These are phyloP conservation scores for Ceratobasidium sp. DNA, from an alignment of 1,284 basidiomycete species.

Conservation along the genomic window DNA sequence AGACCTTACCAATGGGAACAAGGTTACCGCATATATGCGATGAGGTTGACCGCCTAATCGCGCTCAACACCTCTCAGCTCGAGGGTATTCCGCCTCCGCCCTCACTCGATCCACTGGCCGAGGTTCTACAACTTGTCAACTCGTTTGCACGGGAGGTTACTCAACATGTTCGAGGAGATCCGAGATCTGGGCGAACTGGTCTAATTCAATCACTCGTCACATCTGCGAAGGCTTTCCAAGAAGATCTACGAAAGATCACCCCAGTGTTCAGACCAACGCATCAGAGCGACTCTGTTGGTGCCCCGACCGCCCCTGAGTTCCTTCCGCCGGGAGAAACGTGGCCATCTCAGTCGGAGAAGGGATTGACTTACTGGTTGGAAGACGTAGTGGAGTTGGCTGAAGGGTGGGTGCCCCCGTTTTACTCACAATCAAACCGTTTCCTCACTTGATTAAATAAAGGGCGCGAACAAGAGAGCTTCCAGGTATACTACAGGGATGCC, in stretches of 20 bases:
- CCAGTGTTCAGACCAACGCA: slow-evolving; percentile 14
- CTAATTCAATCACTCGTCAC: slow-evolving; percentile 18
- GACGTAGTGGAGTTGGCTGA: slow-evolving; percentile 29
- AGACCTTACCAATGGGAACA: not conserved
- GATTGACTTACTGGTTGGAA: slow-evolving; percentile 23
- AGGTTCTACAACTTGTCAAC: slow-evolving; percentile 23
- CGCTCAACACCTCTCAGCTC: slow-evolving; percentile 10
- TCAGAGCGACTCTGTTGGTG: not conserved
- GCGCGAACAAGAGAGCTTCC: slow-evolving; percentile 31
- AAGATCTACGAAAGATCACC: slow-evolving; percentile 22
- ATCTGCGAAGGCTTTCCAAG: slow-evolving; percentile 29
- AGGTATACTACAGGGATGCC: not conserved
- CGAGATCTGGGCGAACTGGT: slow-evolving; percentile 17
- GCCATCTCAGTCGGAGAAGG: slow-evolving; percentile 17
- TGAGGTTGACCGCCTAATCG: slow-evolving; percentile 28
- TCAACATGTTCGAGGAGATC: slow-evolving; percentile 12
- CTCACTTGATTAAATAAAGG: not conserved
- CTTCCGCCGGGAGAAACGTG: slow-evolving; percentile 18
- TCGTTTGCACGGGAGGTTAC: slow-evolving; percentile 28
- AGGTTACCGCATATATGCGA: slow-evolving; percentile 35
- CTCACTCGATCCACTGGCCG: slow-evolving; percentile 29
- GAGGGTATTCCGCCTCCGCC: slow-evolving; percentile 1
- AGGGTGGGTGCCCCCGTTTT: not conserved
- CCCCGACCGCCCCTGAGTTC: slow-evolving; percentile 4
- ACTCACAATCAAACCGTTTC: not conserved